A percentile compares a stretch with the other conserved stretches of the same genome.
phyloP scores from a whole-genome alignment of 371 early-diverging fungal species.

The Lichtheimia corymbifera region DNA sequence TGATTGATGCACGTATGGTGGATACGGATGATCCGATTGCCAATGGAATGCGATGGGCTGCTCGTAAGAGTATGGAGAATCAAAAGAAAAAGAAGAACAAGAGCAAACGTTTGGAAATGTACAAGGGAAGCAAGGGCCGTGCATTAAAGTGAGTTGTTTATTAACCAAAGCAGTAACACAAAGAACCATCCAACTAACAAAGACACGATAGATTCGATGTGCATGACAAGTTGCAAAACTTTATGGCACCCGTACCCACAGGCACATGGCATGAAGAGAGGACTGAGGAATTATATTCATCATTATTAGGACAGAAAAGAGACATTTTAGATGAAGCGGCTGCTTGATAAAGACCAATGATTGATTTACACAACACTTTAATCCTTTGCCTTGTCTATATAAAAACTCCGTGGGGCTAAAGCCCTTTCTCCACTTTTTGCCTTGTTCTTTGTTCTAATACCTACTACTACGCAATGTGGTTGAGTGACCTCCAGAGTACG shows the following conservation, averaged over 20 bases:
- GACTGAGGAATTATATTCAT: slow-evolving; percentile 85
- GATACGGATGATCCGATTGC: slow-evolving; percentile 83
- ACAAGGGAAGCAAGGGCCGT: slow-evolving; percentile 93
- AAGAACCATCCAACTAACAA: neutral
- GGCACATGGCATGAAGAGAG: slow-evolving; percentile 91
- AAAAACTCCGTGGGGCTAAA: neutral
- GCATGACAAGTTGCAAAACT: slow-evolving; percentile 92
- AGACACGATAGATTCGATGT: slow-evolving; percentile 71
- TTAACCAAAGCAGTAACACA: neutral
- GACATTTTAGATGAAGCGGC: slow-evolving; percentile 14
- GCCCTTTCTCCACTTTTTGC: neutral
- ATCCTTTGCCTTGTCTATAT: too few species aligned
- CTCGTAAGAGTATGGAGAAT: slow-evolving; percentile 67
- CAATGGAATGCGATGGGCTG: slow-evolving; percentile 82
- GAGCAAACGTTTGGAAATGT: slow-evolving; percentile 59
- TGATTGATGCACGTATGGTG: slow-evolving; percentile 91
- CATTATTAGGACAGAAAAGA: slow-evolving; percentile 74
- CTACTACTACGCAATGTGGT: slow-evolving; percentile 65
- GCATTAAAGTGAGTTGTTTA: slow-evolving; percentile 57
- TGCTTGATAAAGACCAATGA: slow-evolving; percentile 2
- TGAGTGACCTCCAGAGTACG: slow-evolving; percentile 83
- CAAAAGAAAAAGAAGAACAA: slow-evolving; percentile 58
- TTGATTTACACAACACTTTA: too few species aligned
- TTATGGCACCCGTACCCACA: slow-evolving; percentile 90
- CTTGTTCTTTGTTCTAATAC: neutral